These are phyloP conservation scores for Saccharomyces hybrid DNA, from an alignment of 1,139 yeast species.

Conservation along the genomic window DNA sequence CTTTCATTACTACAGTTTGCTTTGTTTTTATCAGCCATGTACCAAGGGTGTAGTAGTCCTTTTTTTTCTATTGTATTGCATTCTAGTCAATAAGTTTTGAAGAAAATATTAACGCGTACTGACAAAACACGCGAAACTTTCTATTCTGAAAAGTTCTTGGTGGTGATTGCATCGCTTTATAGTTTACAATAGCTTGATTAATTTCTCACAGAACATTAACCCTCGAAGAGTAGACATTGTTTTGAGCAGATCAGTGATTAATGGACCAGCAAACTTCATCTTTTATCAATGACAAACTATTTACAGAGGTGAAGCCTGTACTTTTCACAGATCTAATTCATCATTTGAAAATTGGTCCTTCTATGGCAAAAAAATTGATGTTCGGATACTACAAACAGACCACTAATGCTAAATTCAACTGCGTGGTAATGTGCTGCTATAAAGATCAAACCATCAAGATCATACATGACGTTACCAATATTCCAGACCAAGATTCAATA, in stretches of 20 bases:
- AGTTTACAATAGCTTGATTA: too few relatives aligned
- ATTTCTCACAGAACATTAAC: too few relatives aligned
- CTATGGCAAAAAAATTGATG: conserved; percentile 25
- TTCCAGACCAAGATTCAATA: conserved; percentile 11
- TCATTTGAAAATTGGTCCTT: conserved; percentile 21
- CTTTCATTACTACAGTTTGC: too few relatives aligned
- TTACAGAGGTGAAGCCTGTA: conserved; percentile 23
- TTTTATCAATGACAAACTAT: conserved; percentile 18
- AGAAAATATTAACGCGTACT: not conserved
- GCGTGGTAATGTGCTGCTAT: conserved; percentile 23
- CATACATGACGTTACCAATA: conserved; percentile 15
- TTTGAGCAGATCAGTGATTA: not conserved
- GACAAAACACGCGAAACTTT: not conserved
- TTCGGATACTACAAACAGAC: conserved; percentile 23
- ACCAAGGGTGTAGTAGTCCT: too few relatives aligned
- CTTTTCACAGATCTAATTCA: conserved; percentile 26
- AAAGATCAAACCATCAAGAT: conserved; percentile 17
- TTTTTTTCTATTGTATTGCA: not conserved
- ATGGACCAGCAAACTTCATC: conserved; percentile 1
- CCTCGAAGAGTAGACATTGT: too few relatives aligned
- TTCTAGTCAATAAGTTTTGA: not conserved
- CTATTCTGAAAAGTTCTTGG: not conserved
- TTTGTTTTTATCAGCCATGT: too few relatives aligned
- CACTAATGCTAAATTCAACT: conserved; percentile 22
- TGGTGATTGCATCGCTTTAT: not conserved